Evolutionary conservation across 495 filamentous ascomycete genomes (phyloP).

Genomic region (Xylaria grammica): DNA sequence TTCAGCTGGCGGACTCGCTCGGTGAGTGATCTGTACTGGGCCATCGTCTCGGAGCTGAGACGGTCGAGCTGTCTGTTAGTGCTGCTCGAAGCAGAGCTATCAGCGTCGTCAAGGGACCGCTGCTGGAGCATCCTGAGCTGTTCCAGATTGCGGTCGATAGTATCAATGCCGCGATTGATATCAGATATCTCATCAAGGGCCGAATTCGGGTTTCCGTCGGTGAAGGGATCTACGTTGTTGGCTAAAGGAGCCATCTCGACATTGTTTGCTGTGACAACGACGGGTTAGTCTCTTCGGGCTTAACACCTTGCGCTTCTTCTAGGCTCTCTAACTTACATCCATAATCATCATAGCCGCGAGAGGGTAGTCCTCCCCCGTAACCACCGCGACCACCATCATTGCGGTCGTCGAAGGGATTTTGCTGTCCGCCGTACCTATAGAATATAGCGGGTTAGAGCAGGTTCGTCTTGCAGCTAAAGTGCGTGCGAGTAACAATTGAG

Average conservation of each 20-base stretch:
- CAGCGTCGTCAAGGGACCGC: slow-evolving; percentile 62
- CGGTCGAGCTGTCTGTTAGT: slow-evolving; percentile 63
- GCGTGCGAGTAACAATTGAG: neutral
- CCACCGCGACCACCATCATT: slow-evolving; percentile 35
- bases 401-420: slow-evolving; percentile 60
- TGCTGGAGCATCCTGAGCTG: slow-evolving; percentile 64
- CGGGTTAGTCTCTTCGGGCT: slow-evolving; percentile 1
- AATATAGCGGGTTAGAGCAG: slow-evolving; percentile 31
- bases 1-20: slow-evolving; percentile 79
- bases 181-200: slow-evolving; percentile 83
- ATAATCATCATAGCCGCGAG: slow-evolving; percentile 53
- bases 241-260: slow-evolving; percentile 69
- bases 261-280: slow-evolving; percentile 45
- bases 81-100: slow-evolving; percentile 54
- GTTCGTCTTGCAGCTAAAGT: neutral
- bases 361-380: slow-evolving; percentile 42
- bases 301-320: slow-evolving; percentile 8
- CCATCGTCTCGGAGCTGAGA: slow-evolving; percentile 74
- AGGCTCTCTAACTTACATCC: slow-evolving; percentile 46
- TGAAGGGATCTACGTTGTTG: slow-evolving; percentile 51
- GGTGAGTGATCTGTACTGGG: slow-evolving; percentile 73
- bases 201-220: slow-evolving; percentile 64
- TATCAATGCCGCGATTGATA: slow-evolving; percentile 76
- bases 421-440: slow-evolving; percentile 50
- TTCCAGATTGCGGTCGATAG: slow-evolving; percentile 68